Evolutionary conservation across 192 early-diverging fungal species (phyloP), one percentile per base, ranked within the genome.

Genomic region (Linnemannia exigua): DNA sequence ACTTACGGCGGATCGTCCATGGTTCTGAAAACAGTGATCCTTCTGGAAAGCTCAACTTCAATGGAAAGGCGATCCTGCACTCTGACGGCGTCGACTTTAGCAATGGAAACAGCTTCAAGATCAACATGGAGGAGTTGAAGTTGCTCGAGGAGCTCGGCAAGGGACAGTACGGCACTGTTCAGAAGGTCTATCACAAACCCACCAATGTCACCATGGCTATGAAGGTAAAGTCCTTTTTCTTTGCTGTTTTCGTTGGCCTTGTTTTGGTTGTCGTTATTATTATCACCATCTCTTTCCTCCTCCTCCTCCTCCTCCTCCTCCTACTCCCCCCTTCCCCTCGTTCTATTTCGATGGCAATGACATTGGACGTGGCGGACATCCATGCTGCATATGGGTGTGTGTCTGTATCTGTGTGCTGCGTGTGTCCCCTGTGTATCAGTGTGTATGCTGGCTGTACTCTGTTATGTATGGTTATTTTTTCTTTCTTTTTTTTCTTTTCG

Each of bases 161-260:
- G 61, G 97, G 97, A 4, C 97, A 98, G 88, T 99, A 95, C 79
- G 97, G 97, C n/a, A 93, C 95, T 0, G 97, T 99, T 72, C 96
- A 96, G 81, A 95, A 93, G 79, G 97, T 99, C 28, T 94, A 91
- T 69, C 97, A 99, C 81, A 90, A 88, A 67, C 95, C 95, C 31
- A 98, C 97, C 9, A 93, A 93, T 70, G 96, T 97, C 15, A 92
- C 84, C 25, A 99, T 99, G 97, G 97, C 95, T 11, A 91, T 96
- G 89, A 96, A 96, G 87, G 92, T 92, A 83, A 61, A n/a, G n/a
- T n/a, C n/a, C n/a, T n/a, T n/a, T n/a, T 72, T 68, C 74, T 37
- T 58, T 41, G 17, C 22, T 25, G 11, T 51, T 33, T 25, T 35
- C 7, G 35, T 20, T n/a, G 20, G 75, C 58, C n/a, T 61, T 38